Evolutionary conservation across 1,139 yeast genomes (phyloP), one percentile per base, ranked within the genome.

Genomic region (Magnusiomyces fungicola): DNA sequence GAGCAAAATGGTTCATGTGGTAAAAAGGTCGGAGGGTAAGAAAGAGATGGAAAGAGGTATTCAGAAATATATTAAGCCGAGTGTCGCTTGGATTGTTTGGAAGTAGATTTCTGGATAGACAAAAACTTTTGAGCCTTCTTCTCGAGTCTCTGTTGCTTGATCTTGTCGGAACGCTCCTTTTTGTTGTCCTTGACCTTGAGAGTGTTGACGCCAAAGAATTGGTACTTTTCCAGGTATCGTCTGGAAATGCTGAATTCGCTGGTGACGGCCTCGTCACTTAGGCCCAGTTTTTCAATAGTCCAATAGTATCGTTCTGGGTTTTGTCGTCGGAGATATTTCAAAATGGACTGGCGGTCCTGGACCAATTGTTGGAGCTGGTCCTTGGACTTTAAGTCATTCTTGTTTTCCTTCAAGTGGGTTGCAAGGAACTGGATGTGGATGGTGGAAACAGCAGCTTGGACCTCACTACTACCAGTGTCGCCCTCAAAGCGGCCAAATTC

Each of bases 391-490:
- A 78, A 73, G 68, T 92, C 97, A 64, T 88, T 85, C 58, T 80
- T 83, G 63, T 81, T 75, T 50, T 76, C 74, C 62, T 81, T 81
- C 52, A 86, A 75, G 63, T 90, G 97, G 43, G 78, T 76, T 72
- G 86, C 87, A 52, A 87, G 73, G 58, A 79, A 82, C 56, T 84
- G 88, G 57, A 92, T 87, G 61, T 79, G 79, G 50, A 87, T 82
- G 0, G 97, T 88, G 69, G 83, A 70, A 29, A 87, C 77, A 1
- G 97, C 97, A 1, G 97, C 96, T 67, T 90, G 97, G 27, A 89
- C 97, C 69, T 90, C 97, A 46, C 96, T 81, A 0, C 96, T 86
- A 1, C 95, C 97, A 0, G 97, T 87, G 64, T 92, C 97, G 47
- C 96, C 96, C 46, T 82, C 88, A 55, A 77, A 75, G 61, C 96